Evolutionary conservation across 129 eudicot genomes (phyloP).

Genomic region (Smallanthus sonchifolius): DNA sequence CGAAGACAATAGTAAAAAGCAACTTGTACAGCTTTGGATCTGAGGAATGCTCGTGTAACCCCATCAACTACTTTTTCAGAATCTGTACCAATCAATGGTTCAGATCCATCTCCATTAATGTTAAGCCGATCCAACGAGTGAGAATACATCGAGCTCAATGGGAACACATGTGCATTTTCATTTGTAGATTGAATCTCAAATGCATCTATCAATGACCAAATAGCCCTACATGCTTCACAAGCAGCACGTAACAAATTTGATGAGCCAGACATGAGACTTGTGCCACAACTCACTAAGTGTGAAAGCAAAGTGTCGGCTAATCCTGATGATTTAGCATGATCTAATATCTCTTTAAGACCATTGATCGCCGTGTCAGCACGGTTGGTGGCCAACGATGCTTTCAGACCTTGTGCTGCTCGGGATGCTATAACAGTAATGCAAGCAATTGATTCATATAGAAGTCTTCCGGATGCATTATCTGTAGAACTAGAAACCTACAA

Average conservation of each 20-base stretch:
- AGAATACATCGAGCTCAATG: conserved; percentile 48
- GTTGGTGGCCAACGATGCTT: conserved; percentile 46
- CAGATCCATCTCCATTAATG: conserved; percentile 41
- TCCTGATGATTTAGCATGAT: conserved; percentile 68
- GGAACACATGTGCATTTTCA: conserved; percentile 47
- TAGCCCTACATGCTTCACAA: conserved; percentile 82
- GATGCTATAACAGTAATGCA: conserved; percentile 69
- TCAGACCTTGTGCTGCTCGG: conserved; percentile 58
- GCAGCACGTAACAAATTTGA: conserved; percentile 74
- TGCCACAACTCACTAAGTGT: conserved; percentile 68
- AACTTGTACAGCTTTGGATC: conserved; percentile 75
- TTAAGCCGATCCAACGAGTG: conserved; percentile 52
- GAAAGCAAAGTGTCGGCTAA: conserved; percentile 54
- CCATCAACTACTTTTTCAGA: conserved; percentile 51
- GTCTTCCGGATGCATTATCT: conserved; percentile 74
- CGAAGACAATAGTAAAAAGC: conserved; percentile 84
- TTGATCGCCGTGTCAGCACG: conserved; percentile 36
- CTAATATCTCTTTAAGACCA: conserved; percentile 59
- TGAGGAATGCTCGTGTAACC: conserved; percentile 68
- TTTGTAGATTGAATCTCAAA: conserved; percentile 53
- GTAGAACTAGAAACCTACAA: conserved; percentile 49
- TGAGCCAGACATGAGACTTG: conserved; percentile 86
- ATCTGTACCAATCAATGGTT: conserved; percentile 41
- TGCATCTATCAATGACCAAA: conserved; percentile 83
- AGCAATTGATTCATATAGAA: conserved; percentile 64